Base-by-base conservation (phyloP, 257 asterid species). In the Petunia axillaris region DNA sequence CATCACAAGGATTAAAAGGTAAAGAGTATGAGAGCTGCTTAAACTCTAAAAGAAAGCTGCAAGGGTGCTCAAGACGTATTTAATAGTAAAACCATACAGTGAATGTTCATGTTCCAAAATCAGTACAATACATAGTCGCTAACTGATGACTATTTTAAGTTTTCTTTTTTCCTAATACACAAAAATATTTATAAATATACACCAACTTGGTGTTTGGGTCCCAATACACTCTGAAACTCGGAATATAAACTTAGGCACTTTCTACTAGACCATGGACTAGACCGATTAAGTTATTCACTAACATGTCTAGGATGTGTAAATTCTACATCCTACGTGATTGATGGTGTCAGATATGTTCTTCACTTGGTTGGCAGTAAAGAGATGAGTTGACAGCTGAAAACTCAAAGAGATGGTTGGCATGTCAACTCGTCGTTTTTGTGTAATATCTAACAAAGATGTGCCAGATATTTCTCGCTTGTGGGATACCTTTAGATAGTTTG, bases 1-100 rank as follows among this genome's bases (percentile, higher is more conserved):
- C 85, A 86, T 4, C 86, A 81, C 5, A 44, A 70, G 13, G 11
- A 73, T 50, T 62, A 50, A 40, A 11, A 6, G 77, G 25, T 25
- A 25, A 25, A 63, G 62, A 35, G 35, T 52, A 0, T 1, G 15
- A 71, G 77, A 36, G 44, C 60, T 71, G 35, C 77, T 25, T 35
- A 71, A 2, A 71, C 13, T 48, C 43, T 75, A 57, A 67, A 43
- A 76, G 66, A 64, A 36, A 70, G 64, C 74, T n/a, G 8, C 39
- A 48, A 36, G 9, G 38, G 40, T 44, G 10, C 66, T 48, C 59
- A n/a, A n/a, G 9, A 16, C 44, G 25, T 70, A 44, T 68, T 16
- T 68, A 43, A 8, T 68, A 8, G 57, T 43, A 43, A 41, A 7
- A n/a, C 57, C 67, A 25, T 35, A 37, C 46, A n/a, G 48, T 25